Percentiles rank a stretch among this genome's conserved stretches.
Evolutionary conservation across 129 eudicot species (phyloP).

Genomic region (Mikania micrantha): DNA sequence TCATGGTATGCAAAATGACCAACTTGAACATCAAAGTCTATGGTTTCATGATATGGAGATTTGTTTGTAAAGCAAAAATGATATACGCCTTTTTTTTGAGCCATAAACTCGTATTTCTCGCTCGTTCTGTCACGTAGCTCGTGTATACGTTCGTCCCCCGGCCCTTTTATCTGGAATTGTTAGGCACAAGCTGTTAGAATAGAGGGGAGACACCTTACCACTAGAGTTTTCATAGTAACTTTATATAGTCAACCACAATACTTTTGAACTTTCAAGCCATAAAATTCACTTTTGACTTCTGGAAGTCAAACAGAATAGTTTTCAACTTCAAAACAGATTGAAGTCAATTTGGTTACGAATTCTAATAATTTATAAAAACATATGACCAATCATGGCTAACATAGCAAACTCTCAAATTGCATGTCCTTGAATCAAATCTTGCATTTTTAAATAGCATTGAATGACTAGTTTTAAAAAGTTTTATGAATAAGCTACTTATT

Average conservation of each 20-base stretch:
- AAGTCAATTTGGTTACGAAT: too few relatives aligned
- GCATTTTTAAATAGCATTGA: too few relatives aligned
- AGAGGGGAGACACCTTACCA: too few relatives aligned
- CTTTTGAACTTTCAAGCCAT: background rate
- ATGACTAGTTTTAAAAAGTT: background rate
- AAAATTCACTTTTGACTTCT: background rate
- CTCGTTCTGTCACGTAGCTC: slow-evolving; percentile 57
- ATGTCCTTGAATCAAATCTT: too few relatives aligned
- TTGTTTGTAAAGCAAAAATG: slow-evolving; percentile 73
- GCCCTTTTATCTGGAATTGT: slow-evolving; percentile 66
- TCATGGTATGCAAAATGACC: slow-evolving; percentile 57
- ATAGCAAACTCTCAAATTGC: background rate
- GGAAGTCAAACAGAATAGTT: background rate
- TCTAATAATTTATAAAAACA: too few relatives aligned
- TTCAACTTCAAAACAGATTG: background rate
- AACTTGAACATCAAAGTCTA: slow-evolving; percentile 82
- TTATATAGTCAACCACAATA: background rate
- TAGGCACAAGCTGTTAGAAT: background rate
- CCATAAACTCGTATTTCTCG: slow-evolving; percentile 71
- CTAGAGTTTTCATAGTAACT: too few relatives aligned
- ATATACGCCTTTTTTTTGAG: slow-evolving; percentile 55
- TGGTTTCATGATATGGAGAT: slow-evolving; percentile 81
- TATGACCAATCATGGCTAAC: background rate
- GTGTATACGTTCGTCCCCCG: slow-evolving; percentile 55
- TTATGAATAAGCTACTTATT: background rate